Evolutionary conservation across 345 rosid species (phyloP).

Genomic region (Salix caprea): DNA sequence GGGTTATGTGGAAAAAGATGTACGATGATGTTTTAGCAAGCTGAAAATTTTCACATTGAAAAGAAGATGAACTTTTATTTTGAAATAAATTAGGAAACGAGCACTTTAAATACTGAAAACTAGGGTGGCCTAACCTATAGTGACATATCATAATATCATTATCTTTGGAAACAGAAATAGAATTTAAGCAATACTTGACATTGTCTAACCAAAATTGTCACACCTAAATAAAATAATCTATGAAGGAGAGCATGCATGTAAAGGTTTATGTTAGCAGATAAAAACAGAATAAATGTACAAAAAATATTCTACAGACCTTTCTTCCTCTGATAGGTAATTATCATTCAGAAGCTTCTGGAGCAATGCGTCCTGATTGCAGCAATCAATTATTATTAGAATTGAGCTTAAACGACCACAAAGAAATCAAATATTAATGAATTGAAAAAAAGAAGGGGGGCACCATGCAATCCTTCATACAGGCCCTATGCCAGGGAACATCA

Average conservation of each 20-base stretch:
- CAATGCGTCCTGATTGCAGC: slow-evolving; percentile 62
- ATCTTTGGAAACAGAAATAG: background rate
- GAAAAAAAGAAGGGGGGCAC: background rate
- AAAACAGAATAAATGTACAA: background rate
- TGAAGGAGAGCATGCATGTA: background rate
- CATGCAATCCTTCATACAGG: too few species aligned
- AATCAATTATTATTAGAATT: slow-evolving; percentile 15
- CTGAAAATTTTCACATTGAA: background rate
- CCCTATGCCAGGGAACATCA: background rate
- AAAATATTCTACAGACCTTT: slow-evolving; percentile 49
- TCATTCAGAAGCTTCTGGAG: slow-evolving; percentile 71
- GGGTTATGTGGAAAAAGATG: background rate
- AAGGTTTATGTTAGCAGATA: background rate
- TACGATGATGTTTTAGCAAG: background rate
- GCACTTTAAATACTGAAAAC: background rate
- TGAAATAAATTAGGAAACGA: too few species aligned
- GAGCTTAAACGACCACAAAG: background rate
- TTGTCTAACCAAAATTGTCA: background rate
- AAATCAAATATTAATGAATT: background rate
- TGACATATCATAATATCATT: background rate
- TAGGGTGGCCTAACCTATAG: background rate
- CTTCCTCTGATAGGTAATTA: slow-evolving; percentile 54
- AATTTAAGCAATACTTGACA: too few species aligned
- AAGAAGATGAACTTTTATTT: too few species aligned
- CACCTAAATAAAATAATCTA: background rate